Evolutionary conservation across 2,329 filamentous ascomycete species (phyloP).

Genomic region (Mycogone perniciosa): DNA sequence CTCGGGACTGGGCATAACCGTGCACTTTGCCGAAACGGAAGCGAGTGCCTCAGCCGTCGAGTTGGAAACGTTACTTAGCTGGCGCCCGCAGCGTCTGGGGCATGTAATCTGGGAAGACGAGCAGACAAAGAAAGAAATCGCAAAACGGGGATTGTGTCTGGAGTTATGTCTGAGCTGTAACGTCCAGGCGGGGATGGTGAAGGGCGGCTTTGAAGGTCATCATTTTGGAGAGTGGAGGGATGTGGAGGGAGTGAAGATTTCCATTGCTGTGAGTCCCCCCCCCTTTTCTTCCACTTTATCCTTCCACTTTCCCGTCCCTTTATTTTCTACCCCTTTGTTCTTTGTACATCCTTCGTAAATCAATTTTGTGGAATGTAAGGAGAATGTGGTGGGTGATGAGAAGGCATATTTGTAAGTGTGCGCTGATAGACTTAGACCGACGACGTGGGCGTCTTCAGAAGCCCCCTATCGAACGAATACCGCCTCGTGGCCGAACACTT

Average conservation of each 20-base stretch:
- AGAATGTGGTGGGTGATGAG: neutral
- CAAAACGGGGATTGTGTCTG: slow-evolving; percentile 51
- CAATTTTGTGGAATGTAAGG: too few species aligned
- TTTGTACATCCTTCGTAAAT: neutral
- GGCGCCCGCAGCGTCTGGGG: slow-evolving; percentile 62
- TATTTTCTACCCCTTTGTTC: neutral
- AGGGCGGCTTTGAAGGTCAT: slow-evolving; percentile 59
- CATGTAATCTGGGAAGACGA: slow-evolving; percentile 73
- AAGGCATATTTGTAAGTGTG: too few species aligned
- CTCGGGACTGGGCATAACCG: slow-evolving; percentile 55
- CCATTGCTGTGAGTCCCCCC: slow-evolving; percentile 56
- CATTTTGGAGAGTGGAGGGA: slow-evolving; percentile 71
- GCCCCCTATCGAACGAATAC: slow-evolving; percentile 71
- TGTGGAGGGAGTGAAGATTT: slow-evolving; percentile 52
- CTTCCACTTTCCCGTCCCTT: neutral
- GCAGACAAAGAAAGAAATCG: slow-evolving; percentile 49
- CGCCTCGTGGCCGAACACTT: slow-evolving; percentile 67
- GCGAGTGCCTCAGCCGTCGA: slow-evolving; percentile 52
- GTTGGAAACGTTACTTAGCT: slow-evolving; percentile 57
- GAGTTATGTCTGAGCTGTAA: slow-evolving; percentile 80
- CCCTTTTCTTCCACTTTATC: neutral
- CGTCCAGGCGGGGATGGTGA: slow-evolving; percentile 66
- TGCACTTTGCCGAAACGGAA: slow-evolving; percentile 72
- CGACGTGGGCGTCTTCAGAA: slow-evolving; percentile 76
- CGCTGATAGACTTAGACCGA: slow-evolving; percentile 54